Evolutionary conservation across 768 basidiomycete species (phyloP).

Genomic region (Calocera cornea): DNA sequence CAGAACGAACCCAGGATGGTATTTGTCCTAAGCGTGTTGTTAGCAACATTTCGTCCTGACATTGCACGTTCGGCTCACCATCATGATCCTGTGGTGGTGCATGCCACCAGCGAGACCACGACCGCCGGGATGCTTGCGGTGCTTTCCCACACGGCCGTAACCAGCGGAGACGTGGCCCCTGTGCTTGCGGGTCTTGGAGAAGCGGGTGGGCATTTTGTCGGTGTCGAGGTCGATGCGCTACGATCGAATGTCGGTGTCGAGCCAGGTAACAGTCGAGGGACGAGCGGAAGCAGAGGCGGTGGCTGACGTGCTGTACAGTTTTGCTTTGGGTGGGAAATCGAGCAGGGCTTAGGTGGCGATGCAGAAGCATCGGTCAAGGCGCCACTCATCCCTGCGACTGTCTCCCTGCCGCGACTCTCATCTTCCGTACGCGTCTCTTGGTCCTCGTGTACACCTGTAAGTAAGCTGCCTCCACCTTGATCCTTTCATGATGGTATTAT

Average conservation of each 20-base stretch:
- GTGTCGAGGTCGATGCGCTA: conserved; percentile 6
- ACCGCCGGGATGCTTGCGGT: conserved; percentile 99
- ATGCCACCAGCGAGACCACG: conserved; percentile 99
- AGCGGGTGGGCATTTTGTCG: conserved; percentile 81
- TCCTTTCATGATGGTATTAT: conserved; percentile 33
- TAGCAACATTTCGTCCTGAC: neutral
- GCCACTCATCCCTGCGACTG: neutral
- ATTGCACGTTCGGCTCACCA: conserved; percentile 38
- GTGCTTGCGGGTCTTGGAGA: conserved; percentile 97
- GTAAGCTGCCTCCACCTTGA: neutral
- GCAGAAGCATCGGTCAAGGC: neutral
- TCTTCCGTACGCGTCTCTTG: neutral
- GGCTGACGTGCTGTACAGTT: neutral
- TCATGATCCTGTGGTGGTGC: conserved; percentile 69
- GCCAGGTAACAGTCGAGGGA: neutral
- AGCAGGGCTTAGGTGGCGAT: neutral
- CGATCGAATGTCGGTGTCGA: neutral
- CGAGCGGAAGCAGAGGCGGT: neutral
- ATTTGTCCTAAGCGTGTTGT: conserved; percentile 28
- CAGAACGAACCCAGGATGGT: conserved; percentile 60
- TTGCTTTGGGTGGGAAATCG: neutral
- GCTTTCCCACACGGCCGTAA: conserved; percentile 99
- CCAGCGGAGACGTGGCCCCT: conserved; percentile 98
- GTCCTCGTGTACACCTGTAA: too few relatives aligned
- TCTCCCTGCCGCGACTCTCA: neutral